Evolutionary conservation across 345 rosid genomes (phyloP).

Genomic region (rapeseed (Brassica napus)): DNA sequence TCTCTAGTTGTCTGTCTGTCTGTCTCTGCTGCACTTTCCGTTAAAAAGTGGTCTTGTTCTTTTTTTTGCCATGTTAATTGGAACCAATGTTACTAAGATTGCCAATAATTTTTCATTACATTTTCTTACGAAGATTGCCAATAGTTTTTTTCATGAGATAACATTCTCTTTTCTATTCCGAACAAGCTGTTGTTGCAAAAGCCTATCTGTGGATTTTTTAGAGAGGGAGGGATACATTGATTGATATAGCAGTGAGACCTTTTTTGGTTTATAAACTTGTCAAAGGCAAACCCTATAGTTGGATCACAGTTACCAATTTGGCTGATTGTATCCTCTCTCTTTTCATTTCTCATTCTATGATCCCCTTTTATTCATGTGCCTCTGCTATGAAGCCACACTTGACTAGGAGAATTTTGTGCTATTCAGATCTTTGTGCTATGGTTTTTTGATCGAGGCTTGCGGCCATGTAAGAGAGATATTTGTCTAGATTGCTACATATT

Average conservation of each 20-base stretch:
- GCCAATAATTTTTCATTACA: no score
- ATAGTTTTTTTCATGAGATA: no score
- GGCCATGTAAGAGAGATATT: constrained; percentile 1
- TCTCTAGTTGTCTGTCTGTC: no score
- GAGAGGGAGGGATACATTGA: not conserved
- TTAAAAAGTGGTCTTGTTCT: no score
- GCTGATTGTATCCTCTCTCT: not conserved
- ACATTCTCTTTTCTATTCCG: no score
- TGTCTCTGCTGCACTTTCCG: no score
- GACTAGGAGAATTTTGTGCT: not conserved
- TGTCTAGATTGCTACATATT: not conserved
- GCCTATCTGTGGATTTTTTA: not conserved
- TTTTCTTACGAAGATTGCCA: no score
- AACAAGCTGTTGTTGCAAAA: not conserved
- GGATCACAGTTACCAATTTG: not conserved
- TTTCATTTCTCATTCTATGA: not conserved
- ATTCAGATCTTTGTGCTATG: not conserved
- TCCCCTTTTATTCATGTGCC: not conserved
- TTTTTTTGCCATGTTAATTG: no score
- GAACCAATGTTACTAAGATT: no score
- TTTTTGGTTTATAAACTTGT: not conserved
- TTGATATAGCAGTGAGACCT: not conserved
- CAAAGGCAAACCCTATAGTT: not conserved
- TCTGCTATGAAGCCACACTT: not conserved
- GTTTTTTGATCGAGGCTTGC: not conserved